These are phyloP conservation scores for Blastocystis sp. DNA, from an alignment of 352 stramenopile genomes.

Conservation along the genomic window DNA sequence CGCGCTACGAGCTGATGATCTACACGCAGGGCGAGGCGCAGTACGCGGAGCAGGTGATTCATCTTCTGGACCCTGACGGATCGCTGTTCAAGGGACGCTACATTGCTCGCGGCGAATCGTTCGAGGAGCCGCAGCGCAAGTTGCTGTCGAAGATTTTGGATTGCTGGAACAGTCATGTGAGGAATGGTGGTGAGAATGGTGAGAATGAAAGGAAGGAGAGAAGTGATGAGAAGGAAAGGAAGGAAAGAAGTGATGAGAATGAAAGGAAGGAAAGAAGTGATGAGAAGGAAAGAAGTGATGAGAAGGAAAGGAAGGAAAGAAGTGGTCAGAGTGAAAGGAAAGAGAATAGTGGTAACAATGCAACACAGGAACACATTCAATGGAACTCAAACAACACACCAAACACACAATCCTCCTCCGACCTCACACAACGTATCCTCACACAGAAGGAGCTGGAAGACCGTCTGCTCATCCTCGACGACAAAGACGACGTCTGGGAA, in stretches of 20 bases:
- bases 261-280: too few relatives aligned
- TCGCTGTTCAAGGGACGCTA: slow-evolving; percentile 21
- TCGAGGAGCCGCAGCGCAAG: slow-evolving; percentile 25
- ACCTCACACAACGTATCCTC: neutral
- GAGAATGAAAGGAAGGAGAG: too few relatives aligned
- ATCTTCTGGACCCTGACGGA: slow-evolving; percentile 9
- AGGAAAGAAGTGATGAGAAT: too few relatives aligned
- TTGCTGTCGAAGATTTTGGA: slow-evolving; percentile 48
- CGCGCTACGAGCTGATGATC: slow-evolving; percentile 38
- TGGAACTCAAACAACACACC: neutral
- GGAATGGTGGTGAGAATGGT: too few relatives aligned
- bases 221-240: too few relatives aligned
- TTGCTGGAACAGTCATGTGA: slow-evolving; percentile 29
- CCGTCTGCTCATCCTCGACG: slow-evolving; percentile 33
- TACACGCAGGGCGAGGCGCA: slow-evolving; percentile 44
- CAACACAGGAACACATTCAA: neutral
- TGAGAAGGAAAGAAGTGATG: too few relatives aligned
- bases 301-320: too few relatives aligned
- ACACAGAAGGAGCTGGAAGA: neutral
- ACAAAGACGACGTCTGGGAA: slow-evolving; percentile 48
- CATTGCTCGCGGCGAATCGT: slow-evolving; percentile 10
- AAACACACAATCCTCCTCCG: too few relatives aligned
- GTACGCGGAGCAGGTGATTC: slow-evolving; percentile 39
- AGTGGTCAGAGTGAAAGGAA: too few relatives aligned
- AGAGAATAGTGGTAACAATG: too few relatives aligned